Percentiles rank a stretch among this genome's conserved stretches.
Evolutionary conservation across 1,284 basidiomycete species (phyloP).

Genomic region (Thelephora terrestris): DNA sequence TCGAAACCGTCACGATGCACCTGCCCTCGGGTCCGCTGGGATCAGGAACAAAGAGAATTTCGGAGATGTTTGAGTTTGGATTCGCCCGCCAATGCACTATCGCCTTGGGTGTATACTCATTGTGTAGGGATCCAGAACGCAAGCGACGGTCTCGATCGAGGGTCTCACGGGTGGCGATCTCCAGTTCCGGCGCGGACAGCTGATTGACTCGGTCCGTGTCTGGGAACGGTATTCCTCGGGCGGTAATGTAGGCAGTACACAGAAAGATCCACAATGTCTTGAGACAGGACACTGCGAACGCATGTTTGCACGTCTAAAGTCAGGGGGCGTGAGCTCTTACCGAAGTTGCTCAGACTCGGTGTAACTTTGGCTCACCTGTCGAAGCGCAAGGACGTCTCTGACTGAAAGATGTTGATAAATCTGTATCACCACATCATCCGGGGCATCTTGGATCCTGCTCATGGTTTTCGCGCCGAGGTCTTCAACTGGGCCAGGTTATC

Average conservation of each 20-base stretch:
- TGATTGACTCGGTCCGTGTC: constrained; percentile 16
- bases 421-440: constrained; percentile 39
- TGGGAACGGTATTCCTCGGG: constrained; percentile 38
- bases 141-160: constrained; percentile 37
- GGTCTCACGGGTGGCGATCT: constrained; percentile 32
- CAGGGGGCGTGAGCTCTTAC: constrained; percentile 1
- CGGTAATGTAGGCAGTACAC: constrained; percentile 31
- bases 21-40: constrained; percentile 23
- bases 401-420: constrained; percentile 37
- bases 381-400: constrained; percentile 33
- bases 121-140: constrained; percentile 19
- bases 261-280: constrained; percentile 47
- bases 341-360: not conserved
- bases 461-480: no score
- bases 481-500: no score
- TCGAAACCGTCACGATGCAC: constrained; percentile 42
- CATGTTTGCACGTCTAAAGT: constrained; percentile 38
- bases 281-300: constrained; percentile 31
- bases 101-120: constrained; percentile 12
- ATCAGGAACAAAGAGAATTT: constrained; percentile 39
- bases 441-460: not conserved
- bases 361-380: constrained; percentile 29
- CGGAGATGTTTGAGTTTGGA: constrained; percentile 33
- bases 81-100: constrained; percentile 17
- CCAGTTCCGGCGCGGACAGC: constrained; percentile 30